Conservation (phyloP, 1,139 yeast genomes). For the Neolecta irregularis region DNA sequence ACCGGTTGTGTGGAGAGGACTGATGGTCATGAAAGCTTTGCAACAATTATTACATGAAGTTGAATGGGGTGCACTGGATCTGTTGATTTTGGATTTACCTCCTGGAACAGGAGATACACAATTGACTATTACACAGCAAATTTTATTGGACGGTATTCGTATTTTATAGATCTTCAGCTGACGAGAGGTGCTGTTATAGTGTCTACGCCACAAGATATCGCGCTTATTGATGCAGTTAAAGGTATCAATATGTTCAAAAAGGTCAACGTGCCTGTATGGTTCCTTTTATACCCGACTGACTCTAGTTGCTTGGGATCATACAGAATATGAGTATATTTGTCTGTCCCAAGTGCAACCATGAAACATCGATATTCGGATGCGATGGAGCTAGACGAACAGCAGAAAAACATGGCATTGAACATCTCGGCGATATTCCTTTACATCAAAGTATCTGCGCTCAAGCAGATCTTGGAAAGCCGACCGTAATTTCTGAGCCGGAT, state of each 20-base stretch:
- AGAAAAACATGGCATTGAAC: conserved; percentile 32
- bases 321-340: conserved; percentile 69
- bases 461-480: conserved; percentile 53
- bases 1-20: conserved; percentile 77
- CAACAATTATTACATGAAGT: conserved; percentile 73
- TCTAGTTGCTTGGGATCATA: conserved; percentile 39
- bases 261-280: conserved; percentile 47
- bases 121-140: conserved; percentile 60
- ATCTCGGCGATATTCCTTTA: conserved; percentile 56
- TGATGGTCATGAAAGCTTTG: conserved; percentile 75
- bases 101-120: conserved; percentile 91
- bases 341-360: conserved; percentile 64
- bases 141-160: conserved; percentile 45
- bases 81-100: conserved; percentile 68
- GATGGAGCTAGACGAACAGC: conserved; percentile 54
- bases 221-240: conserved; percentile 63
- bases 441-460: conserved; percentile 44
- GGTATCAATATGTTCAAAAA: conserved; percentile 69
- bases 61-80: conserved; percentile 55
- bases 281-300: conserved; percentile 17
- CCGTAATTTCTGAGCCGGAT: conserved; percentile 36
- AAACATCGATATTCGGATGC: conserved; percentile 58
- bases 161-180: background rate
- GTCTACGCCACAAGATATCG: conserved; percentile 78
- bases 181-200: conserved; percentile 43